Percentiles rank a stretch among this genome's conserved stretches.
Evolutionary conservation across 2,329 filamentous ascomycete species (phyloP).

Genomic region (Colletotrichum simmondsii): DNA sequence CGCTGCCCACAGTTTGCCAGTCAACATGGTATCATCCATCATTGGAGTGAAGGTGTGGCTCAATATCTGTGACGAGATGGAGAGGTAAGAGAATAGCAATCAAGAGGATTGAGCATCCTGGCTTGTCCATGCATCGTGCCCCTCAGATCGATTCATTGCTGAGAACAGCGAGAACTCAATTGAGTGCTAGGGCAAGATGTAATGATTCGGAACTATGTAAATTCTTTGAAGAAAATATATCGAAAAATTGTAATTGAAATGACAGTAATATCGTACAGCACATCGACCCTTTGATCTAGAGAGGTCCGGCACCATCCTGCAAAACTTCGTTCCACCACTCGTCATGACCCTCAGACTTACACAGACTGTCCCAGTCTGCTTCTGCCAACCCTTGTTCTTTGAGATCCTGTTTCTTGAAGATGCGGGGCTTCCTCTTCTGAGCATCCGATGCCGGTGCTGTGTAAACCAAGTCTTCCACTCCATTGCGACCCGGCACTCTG

Average conservation of each 20-base stretch:
- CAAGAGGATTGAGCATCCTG: too few species aligned
- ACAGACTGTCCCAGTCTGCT: conserved; percentile 37
- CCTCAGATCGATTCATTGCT: too few species aligned
- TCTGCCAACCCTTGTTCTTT: conserved; percentile 1
- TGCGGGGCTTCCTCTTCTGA: conserved; percentile 12
- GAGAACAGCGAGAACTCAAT: too few species aligned
- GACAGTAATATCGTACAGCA: neutral
- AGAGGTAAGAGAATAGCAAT: too few species aligned
- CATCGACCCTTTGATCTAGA: neutral
- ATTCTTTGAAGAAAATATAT: neutral
- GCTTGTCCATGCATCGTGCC: too few species aligned
- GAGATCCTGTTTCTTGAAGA: conserved; percentile 20
- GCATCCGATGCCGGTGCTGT: conserved; percentile 33
- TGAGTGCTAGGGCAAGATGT: too few species aligned
- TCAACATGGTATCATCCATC: too few species aligned
- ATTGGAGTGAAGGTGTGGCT: too few species aligned
- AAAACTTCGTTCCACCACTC: conserved; percentile 47
- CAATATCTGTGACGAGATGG: too few species aligned
- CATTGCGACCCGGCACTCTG: conserved; percentile 23
- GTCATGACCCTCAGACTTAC: conserved; percentile 36
- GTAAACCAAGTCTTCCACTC: conserved; percentile 37
- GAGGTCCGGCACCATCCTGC: conserved; percentile 38
- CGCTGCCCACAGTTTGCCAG: too few species aligned
- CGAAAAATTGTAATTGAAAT: neutral
- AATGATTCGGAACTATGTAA: too few species aligned